Conservation (phyloP, 345 rosid genomes). For the Linum trigynum region DNA sequence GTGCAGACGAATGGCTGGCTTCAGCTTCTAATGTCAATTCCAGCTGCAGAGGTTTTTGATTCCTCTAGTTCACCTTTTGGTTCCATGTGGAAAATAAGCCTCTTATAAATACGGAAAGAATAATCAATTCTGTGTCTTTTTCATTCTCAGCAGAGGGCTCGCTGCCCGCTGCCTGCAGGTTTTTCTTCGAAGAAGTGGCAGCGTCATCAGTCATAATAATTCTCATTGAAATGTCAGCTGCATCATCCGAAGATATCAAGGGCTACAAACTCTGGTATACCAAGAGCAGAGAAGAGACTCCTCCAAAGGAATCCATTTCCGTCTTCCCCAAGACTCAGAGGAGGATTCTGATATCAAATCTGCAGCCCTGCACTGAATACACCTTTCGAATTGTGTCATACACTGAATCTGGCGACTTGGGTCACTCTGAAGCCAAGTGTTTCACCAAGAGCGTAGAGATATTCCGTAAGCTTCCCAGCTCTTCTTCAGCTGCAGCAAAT, state of each 20-base stretch:
- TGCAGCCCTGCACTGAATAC: conserved; percentile 84
- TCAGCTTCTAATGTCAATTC: conserved; percentile 25
- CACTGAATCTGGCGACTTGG: conserved; percentile 42
- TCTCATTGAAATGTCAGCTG: conserved; percentile 50
- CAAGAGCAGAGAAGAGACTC: conserved; percentile 57
- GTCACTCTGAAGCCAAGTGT: conserved; percentile 64
- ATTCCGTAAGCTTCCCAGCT: conserved; percentile 32
- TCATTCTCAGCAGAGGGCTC: conserved; percentile 35
- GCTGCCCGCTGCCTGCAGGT: conserved; percentile 71
- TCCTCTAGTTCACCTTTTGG: neutral
- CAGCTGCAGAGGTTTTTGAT: conserved; percentile 45
- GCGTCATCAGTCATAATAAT: conserved; percentile 48
- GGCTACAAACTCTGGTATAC: conserved; percentile 94
- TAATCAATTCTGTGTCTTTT: conserved; percentile 3
- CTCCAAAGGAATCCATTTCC: conserved; percentile 42
- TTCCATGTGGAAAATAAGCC: conserved; percentile 1
- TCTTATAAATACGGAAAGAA: conserved; percentile 10
- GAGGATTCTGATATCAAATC: conserved; percentile 68
- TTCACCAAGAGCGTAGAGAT: conserved; percentile 62
- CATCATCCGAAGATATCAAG: conserved; percentile 36
- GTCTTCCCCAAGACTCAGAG: conserved; percentile 57
- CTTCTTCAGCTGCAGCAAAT: conserved; percentile 18
- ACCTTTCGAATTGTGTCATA: conserved; percentile 50
- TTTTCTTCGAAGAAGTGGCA: conserved; percentile 72
- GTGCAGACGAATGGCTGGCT: conserved; percentile 54